phyloP scores from a whole-genome alignment of 148 eudicot genomes.

The Selenicereus undatus region DNA sequence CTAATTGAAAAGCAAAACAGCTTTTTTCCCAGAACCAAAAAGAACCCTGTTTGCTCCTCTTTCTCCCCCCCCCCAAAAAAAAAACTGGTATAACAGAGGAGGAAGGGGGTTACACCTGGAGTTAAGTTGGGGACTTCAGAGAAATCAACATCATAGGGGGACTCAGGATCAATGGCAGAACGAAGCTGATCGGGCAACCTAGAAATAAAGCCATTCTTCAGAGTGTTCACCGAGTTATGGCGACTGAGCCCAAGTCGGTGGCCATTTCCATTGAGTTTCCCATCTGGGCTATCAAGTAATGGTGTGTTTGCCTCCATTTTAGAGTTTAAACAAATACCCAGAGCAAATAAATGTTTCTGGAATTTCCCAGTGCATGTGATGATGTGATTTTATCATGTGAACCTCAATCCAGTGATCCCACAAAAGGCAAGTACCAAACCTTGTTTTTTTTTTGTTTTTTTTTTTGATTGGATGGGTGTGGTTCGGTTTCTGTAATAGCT shows the following conservation, averaged over 20 bases:
- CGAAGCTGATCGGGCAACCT: conserved; percentile 66
- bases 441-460: not conserved
- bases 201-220: conserved; percentile 53
- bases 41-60: no score
- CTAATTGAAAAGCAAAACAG: no score
- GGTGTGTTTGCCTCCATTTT: conserved; percentile 30
- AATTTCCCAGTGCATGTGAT: not conserved
- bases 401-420: not conserved
- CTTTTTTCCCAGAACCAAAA: no score
- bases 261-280: conserved; percentile 29
- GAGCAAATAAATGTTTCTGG: not conserved
- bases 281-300: conserved; percentile 22
- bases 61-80: no score
- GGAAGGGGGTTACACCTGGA: conserved; percentile 35
- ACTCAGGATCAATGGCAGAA: conserved; percentile 49
- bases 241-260: conserved; percentile 34
- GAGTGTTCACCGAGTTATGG: conserved; percentile 57
- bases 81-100: not conserved
- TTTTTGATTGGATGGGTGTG: not conserved
- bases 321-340: not conserved
- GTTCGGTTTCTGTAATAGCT: not conserved
- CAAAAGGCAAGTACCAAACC: not conserved
- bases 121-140: conserved; percentile 41
- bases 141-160: conserved; percentile 37
- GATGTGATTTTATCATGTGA: not conserved